Evolutionary conservation across 2,329 filamentous ascomycete genomes (phyloP), one percentile per base, ranked within the genome.

Genomic region (Emmonsia crescens): DNA sequence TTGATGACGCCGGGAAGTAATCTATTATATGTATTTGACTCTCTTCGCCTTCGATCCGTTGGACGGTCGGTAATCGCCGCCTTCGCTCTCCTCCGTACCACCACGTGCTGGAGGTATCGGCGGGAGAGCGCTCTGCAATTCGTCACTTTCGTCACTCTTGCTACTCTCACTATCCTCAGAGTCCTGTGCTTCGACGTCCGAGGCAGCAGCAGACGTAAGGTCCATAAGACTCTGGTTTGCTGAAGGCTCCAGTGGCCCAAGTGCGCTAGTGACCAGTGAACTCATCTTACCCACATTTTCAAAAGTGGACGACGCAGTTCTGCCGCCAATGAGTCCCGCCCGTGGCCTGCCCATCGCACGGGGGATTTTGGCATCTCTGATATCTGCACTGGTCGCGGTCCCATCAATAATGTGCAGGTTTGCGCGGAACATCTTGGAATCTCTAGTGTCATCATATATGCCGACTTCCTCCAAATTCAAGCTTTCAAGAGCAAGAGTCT

Each of bases 391-490:
- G 8, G 59, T 66, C 0, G 68, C 69, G 0, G 52, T 72, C 5
- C 75, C 76, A 19, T 79, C 75, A 8, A 82, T 66, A 5, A 79
- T 70, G 31, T 74, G 76, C 57, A 82, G 72, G 33, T 77, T 74
- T 3, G 75, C 76, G 19, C 77, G 74, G 76, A 78, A 82, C 63
- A 75, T 75, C 56, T 74, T 74, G 0, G 77, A 70, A 62, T 82
- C 73, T 8, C 80, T 75, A 8, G 75, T 69, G 0, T 72, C 73
- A 59, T 81, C 78, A 48, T 75, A 77, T 24, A 72, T 71, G 0
- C 80, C 76, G 5, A 82, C 78, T 36, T 82, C 80, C 1, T 78
- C 67, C 1, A 80, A 80, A 63, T 85, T 85, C 44, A 85, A 70
- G 2, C 78, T 78, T 33, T 79, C 78, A 5, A 86, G 67, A 33